These are phyloP conservation scores for Lentinula aciculospora DNA, from an alignment of 768 basidiomycete genomes.

Conservation along the genomic window DNA sequence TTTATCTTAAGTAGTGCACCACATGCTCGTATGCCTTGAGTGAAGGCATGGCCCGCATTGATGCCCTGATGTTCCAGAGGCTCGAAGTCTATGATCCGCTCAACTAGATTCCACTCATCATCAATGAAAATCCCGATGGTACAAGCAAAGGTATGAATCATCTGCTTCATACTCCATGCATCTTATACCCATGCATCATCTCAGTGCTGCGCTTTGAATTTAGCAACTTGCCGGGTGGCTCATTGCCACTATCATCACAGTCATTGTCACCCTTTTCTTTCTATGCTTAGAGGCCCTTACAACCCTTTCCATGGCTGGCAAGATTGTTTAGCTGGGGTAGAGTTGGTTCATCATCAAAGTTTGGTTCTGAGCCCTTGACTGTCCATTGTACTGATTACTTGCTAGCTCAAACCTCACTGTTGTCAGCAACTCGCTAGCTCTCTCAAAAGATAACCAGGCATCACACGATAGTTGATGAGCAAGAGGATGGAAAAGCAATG, in stretches of 20 bases:
- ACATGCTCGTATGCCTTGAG: slow-evolving; percentile 13
- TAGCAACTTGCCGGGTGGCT: neutral
- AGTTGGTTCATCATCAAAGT: slow-evolving; percentile 11
- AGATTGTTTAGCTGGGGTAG: slow-evolving; percentile 11
- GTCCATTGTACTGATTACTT: slow-evolving; percentile 5
- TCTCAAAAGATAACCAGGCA: too few species aligned
- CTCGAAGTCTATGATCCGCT: slow-evolving; percentile 26
- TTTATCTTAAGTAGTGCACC: slow-evolving; percentile 29
- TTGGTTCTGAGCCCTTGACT: neutral
- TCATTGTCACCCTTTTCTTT: slow-evolving; percentile 1
- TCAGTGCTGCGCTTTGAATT: slow-evolving; percentile 2
- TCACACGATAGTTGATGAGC: too few species aligned
- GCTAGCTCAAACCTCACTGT: too few species aligned
- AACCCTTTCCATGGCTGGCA: slow-evolving; percentile 4
- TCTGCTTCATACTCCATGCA: slow-evolving; percentile 25
- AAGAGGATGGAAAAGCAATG: too few species aligned
- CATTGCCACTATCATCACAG: neutral
- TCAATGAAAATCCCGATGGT: slow-evolving; percentile 22
- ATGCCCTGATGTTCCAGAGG: slow-evolving; percentile 27
- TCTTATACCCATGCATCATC: slow-evolving; percentile 18
- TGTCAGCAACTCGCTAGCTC: too few species aligned
- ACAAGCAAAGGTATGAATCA: slow-evolving; percentile 27
- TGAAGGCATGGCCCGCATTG: slow-evolving; percentile 23
- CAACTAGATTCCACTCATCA: slow-evolving; percentile 26
- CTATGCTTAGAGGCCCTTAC: neutral